phyloP scores from a whole-genome alignment of 225 moss, liverwort and hornwort genomes.

The Polytrichum commune region DNA sequence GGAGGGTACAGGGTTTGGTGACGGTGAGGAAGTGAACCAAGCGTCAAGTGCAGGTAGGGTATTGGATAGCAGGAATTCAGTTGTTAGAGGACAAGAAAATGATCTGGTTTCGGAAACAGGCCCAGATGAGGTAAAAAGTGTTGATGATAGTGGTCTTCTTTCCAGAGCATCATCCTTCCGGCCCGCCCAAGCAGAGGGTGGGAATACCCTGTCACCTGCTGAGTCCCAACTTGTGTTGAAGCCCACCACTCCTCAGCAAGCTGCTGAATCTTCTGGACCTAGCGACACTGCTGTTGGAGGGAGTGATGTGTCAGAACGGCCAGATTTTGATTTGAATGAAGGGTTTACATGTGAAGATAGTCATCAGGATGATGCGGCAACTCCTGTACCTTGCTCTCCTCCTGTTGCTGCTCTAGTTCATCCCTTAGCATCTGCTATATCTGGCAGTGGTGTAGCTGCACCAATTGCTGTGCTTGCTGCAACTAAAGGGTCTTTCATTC shows the following conservation, averaged over 20 bases:
- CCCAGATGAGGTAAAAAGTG: conserved; percentile 51
- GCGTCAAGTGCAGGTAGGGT: conserved; percentile 31
- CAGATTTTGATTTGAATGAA: conserved; percentile 98
- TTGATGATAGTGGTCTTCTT: conserved; percentile 16
- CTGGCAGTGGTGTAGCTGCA: conserved; percentile 58
- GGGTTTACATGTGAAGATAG: conserved; percentile 76
- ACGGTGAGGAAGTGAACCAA: conserved; percentile 50
- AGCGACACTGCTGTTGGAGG: conserved; percentile 70
- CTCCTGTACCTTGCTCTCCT: conserved; percentile 41
- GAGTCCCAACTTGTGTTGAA: conserved; percentile 37
- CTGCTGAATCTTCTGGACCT: conserved; percentile 58
- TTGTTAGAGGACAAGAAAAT: conserved; percentile 39
- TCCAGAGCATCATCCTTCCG: conserved; percentile 40
- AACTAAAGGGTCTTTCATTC: conserved; percentile 90
- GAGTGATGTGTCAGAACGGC: conserved; percentile 78
- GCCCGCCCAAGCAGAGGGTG: conserved; percentile 20
- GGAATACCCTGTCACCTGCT: not conserved
- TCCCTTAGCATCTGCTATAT: conserved; percentile 46
- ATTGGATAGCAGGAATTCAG: conserved; percentile 35
- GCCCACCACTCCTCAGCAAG: conserved; percentile 70
- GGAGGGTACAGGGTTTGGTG: conserved; percentile 33
- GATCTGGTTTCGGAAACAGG: conserved; percentile 30
- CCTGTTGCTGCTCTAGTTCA: conserved; percentile 24
- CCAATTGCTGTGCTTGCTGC: conserved; percentile 90
- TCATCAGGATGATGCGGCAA: conserved; percentile 69